A percentile compares a stretch with the other conserved stretches of the same genome.
These are phyloP conservation scores for Lablab purpureus DNA, from an alignment of 306 rosid genomes.

Conservation along the genomic window DNA sequence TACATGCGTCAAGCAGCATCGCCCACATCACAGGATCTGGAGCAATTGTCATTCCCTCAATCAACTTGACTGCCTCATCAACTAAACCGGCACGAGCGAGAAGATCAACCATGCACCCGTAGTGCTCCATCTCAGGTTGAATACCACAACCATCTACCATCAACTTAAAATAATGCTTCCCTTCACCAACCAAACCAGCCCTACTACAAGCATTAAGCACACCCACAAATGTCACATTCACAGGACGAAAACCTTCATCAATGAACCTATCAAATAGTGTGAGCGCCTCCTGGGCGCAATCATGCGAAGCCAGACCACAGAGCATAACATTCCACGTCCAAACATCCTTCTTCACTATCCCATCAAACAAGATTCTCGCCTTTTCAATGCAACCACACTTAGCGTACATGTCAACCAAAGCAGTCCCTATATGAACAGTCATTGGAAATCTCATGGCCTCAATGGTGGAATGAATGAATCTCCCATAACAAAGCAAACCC, in stretches of 20 bases:
- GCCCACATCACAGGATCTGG: slow-evolving; percentile 86
- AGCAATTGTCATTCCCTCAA: slow-evolving; percentile 56
- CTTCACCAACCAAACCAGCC: slow-evolving; percentile 72
- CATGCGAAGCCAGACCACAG: slow-evolving; percentile 80
- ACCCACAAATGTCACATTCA: slow-evolving; percentile 71
- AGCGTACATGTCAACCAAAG: slow-evolving; percentile 84
- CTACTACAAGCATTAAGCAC: slow-evolving; percentile 79
- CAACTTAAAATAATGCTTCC: slow-evolving; percentile 62
- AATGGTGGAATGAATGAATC: slow-evolving; percentile 62
- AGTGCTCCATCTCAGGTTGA: slow-evolving; percentile 84
- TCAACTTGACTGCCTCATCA: slow-evolving; percentile 65
- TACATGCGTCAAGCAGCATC: slow-evolving; percentile 75
- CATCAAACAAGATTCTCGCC: slow-evolving; percentile 61
- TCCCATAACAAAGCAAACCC: slow-evolving; percentile 73
- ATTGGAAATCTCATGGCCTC: slow-evolving; percentile 56
- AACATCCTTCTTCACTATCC: slow-evolving; percentile 58
- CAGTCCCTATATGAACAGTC: slow-evolving; percentile 65
- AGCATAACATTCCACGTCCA: slow-evolving; percentile 89
- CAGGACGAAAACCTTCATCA: slow-evolving; percentile 63
- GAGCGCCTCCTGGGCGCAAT: slow-evolving; percentile 65
- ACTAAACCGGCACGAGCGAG: slow-evolving; percentile 69
- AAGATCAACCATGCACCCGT: slow-evolving; percentile 91
- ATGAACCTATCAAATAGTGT: slow-evolving; percentile 59
- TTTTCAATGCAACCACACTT: slow-evolving; percentile 82
- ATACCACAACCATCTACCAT: slow-evolving; percentile 67